Percentiles rank a stretch among this genome's conserved stretches.
Conservation (phyloP, 2,329 filamentous ascomycete species). For the Aulographum hederae region DNA sequence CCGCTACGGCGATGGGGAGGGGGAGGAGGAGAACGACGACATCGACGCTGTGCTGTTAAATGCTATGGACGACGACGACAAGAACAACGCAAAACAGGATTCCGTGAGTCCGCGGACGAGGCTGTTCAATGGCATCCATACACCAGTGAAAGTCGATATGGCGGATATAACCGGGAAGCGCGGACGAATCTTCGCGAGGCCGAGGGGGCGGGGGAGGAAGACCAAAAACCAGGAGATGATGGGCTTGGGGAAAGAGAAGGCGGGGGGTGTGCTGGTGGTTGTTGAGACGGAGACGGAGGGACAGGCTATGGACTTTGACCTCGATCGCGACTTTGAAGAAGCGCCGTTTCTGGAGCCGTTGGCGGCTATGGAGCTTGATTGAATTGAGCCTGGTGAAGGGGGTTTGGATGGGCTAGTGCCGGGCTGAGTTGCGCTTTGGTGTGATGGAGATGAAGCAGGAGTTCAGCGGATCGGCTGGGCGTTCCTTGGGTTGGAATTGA, state of each 20-base stretch:
- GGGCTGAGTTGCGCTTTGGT: too few relatives aligned
- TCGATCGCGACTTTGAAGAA: slow-evolving; percentile 45
- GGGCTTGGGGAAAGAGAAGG: slow-evolving; percentile 16
- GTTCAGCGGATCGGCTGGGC: too few relatives aligned
- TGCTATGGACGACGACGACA: slow-evolving; percentile 8
- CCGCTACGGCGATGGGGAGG: slow-evolving; percentile 16
- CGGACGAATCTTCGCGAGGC: slow-evolving; percentile 6
- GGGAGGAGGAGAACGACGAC: slow-evolving; percentile 18
- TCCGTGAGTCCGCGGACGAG: slow-evolving; percentile 1
- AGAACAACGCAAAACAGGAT: slow-evolving; percentile 6
- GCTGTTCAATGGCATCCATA: slow-evolving; percentile 1
- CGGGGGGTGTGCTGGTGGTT: slow-evolving; percentile 8
- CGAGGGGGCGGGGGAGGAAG: slow-evolving; percentile 9
- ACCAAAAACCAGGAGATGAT: too few relatives aligned
- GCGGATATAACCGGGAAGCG: slow-evolving; percentile 11
- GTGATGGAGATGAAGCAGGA: too few relatives aligned
- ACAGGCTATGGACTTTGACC: slow-evolving; percentile 17
- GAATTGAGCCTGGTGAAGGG: slow-evolving; percentile 18
- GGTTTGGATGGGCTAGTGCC: too few relatives aligned
- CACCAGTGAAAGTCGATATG: slow-evolving; percentile 12
- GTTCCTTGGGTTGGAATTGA: too few relatives aligned
- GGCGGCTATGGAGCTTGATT: slow-evolving; percentile 10
- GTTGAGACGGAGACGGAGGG: slow-evolving; percentile 16
- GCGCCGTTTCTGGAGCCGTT: slow-evolving; percentile 36
- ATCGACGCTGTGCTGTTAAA: slow-evolving; percentile 6